Evolutionary conservation across 176 grass and related monocot species (phyloP).

Genomic region (Canna indica): DNA sequence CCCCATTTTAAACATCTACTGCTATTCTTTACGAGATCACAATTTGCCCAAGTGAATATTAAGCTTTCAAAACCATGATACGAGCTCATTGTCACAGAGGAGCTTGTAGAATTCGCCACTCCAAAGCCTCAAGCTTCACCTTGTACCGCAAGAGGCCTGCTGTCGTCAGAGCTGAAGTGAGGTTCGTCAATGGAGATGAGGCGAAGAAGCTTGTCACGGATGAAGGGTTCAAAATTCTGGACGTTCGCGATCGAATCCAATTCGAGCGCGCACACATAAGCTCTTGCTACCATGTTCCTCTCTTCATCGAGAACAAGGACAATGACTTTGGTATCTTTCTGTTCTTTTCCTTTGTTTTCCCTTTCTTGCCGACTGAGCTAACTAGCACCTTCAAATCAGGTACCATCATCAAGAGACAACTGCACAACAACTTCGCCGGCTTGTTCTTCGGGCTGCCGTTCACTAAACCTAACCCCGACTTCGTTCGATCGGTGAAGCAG

Average conservation of each 20-base stretch:
- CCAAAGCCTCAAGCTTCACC: neutral
- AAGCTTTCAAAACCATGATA: neutral
- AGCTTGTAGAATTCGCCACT: constrained; percentile 1
- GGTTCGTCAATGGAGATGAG: constrained; percentile 65
- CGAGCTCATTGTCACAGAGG: neutral
- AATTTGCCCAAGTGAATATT: no score
- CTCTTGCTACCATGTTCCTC: constrained; percentile 49
- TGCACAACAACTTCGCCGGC: constrained; percentile 76
- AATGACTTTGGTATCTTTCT: constrained; percentile 50
- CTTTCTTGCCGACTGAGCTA: neutral
- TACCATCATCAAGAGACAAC: constrained; percentile 63
- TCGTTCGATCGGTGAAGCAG: constrained; percentile 51
- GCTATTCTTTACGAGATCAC: no score
- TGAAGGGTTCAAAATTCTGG: constrained; percentile 69
- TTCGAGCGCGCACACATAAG: constrained; percentile 64
- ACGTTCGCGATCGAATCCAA: constrained; percentile 70
- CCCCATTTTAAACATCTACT: no score
- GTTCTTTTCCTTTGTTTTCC: no score
- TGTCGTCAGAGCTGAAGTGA: constrained; percentile 50
- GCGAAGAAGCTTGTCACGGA: constrained; percentile 70
- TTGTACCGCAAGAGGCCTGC: constrained; percentile 16
- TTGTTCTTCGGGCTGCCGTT: constrained; percentile 77
- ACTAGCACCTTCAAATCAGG: constrained; percentile 18
- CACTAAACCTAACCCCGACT: constrained; percentile 66
- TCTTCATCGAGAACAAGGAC: constrained; percentile 81